Evolutionary conservation across 345 rosid genomes (phyloP).

Genomic region (Euphorbia lathyris): DNA sequence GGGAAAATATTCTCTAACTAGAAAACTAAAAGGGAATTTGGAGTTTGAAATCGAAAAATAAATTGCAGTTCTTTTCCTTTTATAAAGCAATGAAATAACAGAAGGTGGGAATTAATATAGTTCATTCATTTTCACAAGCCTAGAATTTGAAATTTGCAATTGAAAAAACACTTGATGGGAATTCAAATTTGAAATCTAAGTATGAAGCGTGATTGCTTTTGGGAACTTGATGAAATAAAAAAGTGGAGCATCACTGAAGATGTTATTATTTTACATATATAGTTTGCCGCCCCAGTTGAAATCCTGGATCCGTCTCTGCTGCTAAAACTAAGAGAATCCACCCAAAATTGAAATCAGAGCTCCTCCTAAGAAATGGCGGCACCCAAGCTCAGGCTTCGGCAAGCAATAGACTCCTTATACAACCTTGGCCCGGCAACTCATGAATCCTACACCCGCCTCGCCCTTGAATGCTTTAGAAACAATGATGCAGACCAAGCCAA

Average conservation of each 20-base stretch:
- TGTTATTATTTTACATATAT: no score
- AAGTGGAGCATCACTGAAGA: not conserved
- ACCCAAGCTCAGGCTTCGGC: constrained; percentile 33
- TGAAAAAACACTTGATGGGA: not conserved
- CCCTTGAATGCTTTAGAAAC: constrained; percentile 43
- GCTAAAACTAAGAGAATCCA: no score
- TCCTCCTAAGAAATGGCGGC: not conserved
- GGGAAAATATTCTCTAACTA: not conserved
- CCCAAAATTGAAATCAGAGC: not conserved
- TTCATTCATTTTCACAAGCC: not conserved
- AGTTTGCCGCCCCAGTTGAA: no score
- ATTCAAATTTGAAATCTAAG: not conserved
- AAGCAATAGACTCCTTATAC: constrained; percentile 41
- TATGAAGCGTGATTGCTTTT: not conserved
- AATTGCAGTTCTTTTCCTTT: not conserved
- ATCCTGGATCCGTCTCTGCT: no score
- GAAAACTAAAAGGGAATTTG: not conserved
- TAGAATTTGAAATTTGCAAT: not conserved
- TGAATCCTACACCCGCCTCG: constrained; percentile 46
- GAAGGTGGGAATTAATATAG: no score
- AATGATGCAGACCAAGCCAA: constrained; percentile 46
- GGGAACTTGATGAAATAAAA: not conserved
- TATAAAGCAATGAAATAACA: not conserved
- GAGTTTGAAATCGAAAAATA: not conserved
- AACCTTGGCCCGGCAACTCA: constrained; percentile 29